phyloP scores from a whole-genome alignment of 192 early-diverging fungal species.

The Coemansia sp. region DNA sequence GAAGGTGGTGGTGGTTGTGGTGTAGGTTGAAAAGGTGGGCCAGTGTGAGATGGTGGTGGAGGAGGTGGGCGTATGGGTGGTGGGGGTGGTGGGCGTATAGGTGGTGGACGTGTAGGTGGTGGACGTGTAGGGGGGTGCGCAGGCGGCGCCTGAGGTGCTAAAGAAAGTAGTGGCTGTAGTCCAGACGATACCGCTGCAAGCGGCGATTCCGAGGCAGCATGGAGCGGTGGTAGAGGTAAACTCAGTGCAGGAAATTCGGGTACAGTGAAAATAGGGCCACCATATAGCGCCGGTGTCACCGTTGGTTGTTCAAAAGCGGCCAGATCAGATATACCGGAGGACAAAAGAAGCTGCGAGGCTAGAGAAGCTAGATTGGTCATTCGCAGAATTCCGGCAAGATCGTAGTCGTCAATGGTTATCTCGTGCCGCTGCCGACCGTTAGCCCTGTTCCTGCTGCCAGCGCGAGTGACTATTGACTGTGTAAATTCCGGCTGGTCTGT shows the following conservation, averaged over 20 bases:
- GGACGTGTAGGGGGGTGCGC: neutral
- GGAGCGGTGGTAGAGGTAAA: neutral
- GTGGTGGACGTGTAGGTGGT: neutral
- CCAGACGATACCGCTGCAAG: neutral
- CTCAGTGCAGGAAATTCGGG: neutral
- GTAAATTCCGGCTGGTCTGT: constrained; percentile 2
- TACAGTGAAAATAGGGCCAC: constrained; percentile 7
- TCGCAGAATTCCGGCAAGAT: constrained; percentile 25
- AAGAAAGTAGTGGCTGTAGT: neutral
- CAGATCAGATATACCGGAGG: neutral
- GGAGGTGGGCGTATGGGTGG: neutral
- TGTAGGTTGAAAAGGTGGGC: neutral
- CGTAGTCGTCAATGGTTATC: constrained; percentile 32
- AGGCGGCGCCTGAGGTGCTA: neutral
- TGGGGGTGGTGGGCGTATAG: neutral
- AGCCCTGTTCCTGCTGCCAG: neutral
- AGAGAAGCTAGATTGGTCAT: constrained; percentile 9
- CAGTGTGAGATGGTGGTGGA: constrained; percentile 1
- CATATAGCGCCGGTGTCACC: neutral
- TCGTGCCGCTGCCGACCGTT: constrained; percentile 11
- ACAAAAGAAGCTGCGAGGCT: neutral
- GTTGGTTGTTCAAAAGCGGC: neutral
- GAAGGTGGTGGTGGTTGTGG: neutral
- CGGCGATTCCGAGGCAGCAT: neutral
- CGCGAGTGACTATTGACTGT: constrained; percentile 7